phyloP scores from a whole-genome alignment of 768 basidiomycete genomes.

The Lactifluus rugatus region DNA sequence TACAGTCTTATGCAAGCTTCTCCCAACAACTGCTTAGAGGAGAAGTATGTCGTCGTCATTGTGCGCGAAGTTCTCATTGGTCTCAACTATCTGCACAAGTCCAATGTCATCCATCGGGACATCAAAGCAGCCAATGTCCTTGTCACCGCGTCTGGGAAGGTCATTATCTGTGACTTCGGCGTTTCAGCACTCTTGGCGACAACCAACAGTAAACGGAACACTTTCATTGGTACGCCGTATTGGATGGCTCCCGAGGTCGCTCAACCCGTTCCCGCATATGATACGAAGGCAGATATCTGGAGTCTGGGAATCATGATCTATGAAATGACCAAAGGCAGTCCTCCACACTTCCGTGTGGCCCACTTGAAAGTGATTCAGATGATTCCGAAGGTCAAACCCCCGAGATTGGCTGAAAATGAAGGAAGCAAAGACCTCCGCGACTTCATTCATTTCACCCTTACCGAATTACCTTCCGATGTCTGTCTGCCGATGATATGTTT shows the following conservation, averaged over 20 bases:
- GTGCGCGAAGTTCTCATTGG: conserved; percentile 82
- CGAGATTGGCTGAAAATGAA: conserved; percentile 64
- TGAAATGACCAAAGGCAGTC: conserved; percentile 95
- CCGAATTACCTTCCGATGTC: conserved; percentile 73
- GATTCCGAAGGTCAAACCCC: conserved; percentile 78
- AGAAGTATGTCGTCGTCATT: conserved; percentile 82
- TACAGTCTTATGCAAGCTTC: conserved; percentile 87
- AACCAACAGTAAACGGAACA: conserved; percentile 84
- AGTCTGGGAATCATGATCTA: conserved; percentile 92
- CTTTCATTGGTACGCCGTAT: conserved; percentile 93
- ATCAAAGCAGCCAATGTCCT: conserved; percentile 98
- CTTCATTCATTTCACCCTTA: conserved; percentile 75
- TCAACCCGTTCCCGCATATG: conserved; percentile 79
- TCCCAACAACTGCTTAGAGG: conserved; percentile 67
- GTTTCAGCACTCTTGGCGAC: conserved; percentile 88
- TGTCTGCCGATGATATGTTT: conserved; percentile 19
- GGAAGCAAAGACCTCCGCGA: conserved; percentile 83
- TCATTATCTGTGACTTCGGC: conserved; percentile 97
- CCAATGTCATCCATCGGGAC: conserved; percentile 92
- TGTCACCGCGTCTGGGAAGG: conserved; percentile 77
- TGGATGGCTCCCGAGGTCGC: conserved; percentile 99
- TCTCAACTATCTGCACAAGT: conserved; percentile 84
- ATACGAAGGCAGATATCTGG: conserved; percentile 98
- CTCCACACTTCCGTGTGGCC: conserved; percentile 79
- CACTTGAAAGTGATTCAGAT: conserved; percentile 81